Evolutionary conservation across 2,329 filamentous ascomycete genomes (phyloP).

Genomic region (Pyrenochaeta sp.): DNA sequence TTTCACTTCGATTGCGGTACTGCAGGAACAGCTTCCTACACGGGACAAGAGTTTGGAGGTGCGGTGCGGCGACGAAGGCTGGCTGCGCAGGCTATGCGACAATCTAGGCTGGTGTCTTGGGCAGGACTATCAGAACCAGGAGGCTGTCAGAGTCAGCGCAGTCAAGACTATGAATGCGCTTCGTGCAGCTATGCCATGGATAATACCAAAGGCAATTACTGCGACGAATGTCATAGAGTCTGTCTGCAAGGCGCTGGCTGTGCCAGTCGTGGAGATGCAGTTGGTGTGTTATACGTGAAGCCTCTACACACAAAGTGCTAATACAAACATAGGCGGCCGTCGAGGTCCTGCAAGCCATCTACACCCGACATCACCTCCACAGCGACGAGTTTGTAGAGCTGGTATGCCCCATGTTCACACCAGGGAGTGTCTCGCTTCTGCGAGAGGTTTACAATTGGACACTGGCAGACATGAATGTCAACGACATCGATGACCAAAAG

Average conservation of each 20-base stretch:
- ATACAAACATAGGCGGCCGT: constrained; percentile 63
- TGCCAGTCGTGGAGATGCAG: constrained; percentile 46
- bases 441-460: constrained; percentile 82
- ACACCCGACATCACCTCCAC: constrained; percentile 75
- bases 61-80: constrained; percentile 82
- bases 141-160: constrained; percentile 74
- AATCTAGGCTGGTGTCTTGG: constrained; percentile 78
- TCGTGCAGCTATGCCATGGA: constrained; percentile 84
- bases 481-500: constrained; percentile 88
- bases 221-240: constrained; percentile 55
- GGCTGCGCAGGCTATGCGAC: constrained; percentile 79
- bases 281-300: constrained; percentile 29
- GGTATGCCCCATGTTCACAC: constrained; percentile 79
- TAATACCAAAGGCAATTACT: constrained; percentile 81
- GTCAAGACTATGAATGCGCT: constrained; percentile 80
- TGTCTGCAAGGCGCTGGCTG: constrained; percentile 51
- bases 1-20: constrained; percentile 80
- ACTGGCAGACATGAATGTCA: constrained; percentile 76
- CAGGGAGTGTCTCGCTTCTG: constrained; percentile 75
- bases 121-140: constrained; percentile 69
- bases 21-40: constrained; percentile 78
- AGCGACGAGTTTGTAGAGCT: constrained; percentile 81
- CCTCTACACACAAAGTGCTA: constrained; percentile 12
- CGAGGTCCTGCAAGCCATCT: constrained; percentile 84
- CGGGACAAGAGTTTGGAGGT: constrained; percentile 74